Conservation (phyloP, 31 red algal species). For the Odonthalia washingtoniensis region DNA sequence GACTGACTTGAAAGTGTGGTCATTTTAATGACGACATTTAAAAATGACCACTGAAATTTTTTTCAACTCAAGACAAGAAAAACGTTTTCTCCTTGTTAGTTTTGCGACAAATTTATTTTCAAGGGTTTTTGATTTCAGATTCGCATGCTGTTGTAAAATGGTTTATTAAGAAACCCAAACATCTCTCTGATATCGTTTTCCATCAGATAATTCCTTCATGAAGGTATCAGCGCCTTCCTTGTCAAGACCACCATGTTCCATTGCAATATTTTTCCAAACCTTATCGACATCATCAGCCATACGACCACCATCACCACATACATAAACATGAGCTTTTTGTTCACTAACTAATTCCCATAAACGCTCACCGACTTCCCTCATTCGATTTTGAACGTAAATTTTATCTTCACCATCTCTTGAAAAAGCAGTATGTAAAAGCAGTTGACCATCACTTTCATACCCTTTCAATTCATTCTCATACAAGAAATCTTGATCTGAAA, state of each 20-base stretch:
- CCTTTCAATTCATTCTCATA: slow-evolving; percentile 67
- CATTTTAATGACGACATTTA: too few relatives aligned
- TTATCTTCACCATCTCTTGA: slow-evolving; percentile 91
- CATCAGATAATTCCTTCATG: slow-evolving; percentile 60
- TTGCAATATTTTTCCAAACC: slow-evolving; percentile 58
- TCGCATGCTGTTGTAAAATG: too few relatives aligned
- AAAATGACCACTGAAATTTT: too few relatives aligned
- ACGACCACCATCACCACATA: slow-evolving; percentile 91
- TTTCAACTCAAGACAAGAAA: too few relatives aligned
- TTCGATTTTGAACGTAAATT: slow-evolving; percentile 96
- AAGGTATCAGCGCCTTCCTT: slow-evolving; percentile 60
- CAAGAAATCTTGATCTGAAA: slow-evolving; percentile 85
- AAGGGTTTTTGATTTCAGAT: too few relatives aligned
- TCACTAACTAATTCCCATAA: slow-evolving; percentile 75
- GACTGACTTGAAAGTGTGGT: too few relatives aligned
- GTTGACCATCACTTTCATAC: slow-evolving; percentile 36
- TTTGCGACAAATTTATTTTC: too few relatives aligned
- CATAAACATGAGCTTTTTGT: slow-evolving; percentile 88
- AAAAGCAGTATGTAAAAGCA: slow-evolving; percentile 83
- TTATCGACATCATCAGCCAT: slow-evolving; percentile 97
- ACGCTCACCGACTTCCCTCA: slow-evolving; percentile 61
- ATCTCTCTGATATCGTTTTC: slow-evolving; percentile 90
- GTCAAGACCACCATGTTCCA: slow-evolving; percentile 30
- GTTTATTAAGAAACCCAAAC: slow-evolving; percentile 89
- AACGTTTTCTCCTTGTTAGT: too few relatives aligned